These are phyloP conservation scores for Leucocoprinus birnbaumii DNA, from an alignment of 768 basidiomycete genomes.

Conservation along the genomic window DNA sequence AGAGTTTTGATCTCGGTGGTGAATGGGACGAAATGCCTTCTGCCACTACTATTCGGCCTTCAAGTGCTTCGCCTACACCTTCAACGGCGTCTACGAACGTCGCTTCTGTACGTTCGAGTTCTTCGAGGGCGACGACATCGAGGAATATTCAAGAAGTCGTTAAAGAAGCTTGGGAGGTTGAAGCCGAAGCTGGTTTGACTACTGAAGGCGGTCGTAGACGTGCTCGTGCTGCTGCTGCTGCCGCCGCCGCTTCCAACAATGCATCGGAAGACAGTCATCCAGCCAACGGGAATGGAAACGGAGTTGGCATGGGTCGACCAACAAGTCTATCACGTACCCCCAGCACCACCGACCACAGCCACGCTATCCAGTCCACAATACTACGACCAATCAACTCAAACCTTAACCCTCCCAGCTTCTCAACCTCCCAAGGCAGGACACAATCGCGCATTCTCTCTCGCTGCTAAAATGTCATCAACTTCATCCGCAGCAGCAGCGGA, in stretches of 20 bases:
- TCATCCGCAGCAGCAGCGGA: slow-evolving; percentile 30
- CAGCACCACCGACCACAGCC: slow-evolving; percentile 23
- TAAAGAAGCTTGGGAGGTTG: slow-evolving; percentile 80
- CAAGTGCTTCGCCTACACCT: slow-evolving; percentile 9
- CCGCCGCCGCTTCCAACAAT: too few species aligned
- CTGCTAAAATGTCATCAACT: slow-evolving; percentile 24
- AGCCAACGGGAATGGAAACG: background rate
- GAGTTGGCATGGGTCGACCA: slow-evolving; percentile 6
- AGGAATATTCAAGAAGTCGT: slow-evolving; percentile 27
- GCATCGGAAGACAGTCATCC: slow-evolving; percentile 16
- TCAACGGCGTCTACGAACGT: slow-evolving; percentile 8
- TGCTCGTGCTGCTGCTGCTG: slow-evolving; percentile 47
- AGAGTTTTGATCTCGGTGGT: slow-evolving; percentile 25
- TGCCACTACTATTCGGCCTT: too few species aligned
- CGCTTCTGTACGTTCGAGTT: slow-evolving; percentile 7
- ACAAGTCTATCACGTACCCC: slow-evolving; percentile 18
- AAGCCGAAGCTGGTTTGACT: slow-evolving; percentile 70
- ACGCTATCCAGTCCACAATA: slow-evolving; percentile 60
- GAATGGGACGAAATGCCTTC: slow-evolving; percentile 25
- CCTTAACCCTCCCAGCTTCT: slow-evolving; percentile 63
- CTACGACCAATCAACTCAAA: slow-evolving; percentile 51
- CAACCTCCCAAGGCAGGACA: slow-evolving; percentile 53
- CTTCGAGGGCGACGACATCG: slow-evolving; percentile 10
- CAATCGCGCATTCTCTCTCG: slow-evolving; percentile 59
- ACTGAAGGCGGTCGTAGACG: slow-evolving; percentile 74